These are phyloP conservation scores for Chaetomium sp. DNA, from an alignment of 2,329 filamentous ascomycete species.

Conservation along the genomic window DNA sequence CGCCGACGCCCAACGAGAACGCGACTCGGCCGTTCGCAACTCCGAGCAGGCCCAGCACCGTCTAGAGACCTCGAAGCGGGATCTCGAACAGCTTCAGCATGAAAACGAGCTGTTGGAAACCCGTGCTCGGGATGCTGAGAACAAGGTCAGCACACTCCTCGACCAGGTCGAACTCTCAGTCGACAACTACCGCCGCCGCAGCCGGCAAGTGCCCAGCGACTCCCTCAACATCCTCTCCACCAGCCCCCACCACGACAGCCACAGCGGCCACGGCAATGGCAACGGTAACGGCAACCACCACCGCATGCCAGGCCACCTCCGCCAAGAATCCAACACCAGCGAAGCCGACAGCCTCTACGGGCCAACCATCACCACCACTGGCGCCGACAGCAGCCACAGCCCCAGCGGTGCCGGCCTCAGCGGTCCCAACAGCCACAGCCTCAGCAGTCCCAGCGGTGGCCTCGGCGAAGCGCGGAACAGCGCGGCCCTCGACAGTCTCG, in stretches of 20 bases:
- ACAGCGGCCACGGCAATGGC: not conserved
- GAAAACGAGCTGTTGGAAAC: conserved; percentile 78
- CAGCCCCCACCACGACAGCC: conserved; percentile 1
- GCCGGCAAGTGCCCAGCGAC: conserved; percentile 49
- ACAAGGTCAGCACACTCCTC: conserved; percentile 84
- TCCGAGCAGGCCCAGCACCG: conserved; percentile 50
- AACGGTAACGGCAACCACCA: conserved; percentile 22
- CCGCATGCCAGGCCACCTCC: conserved; percentile 33
- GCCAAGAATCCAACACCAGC: conserved; percentile 53
- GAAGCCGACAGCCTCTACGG: conserved; percentile 58
- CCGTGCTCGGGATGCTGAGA: conserved; percentile 82
- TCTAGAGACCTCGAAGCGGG: conserved; percentile 53
- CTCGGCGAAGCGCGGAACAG: conserved; percentile 53
- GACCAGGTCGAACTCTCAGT: conserved; percentile 93
- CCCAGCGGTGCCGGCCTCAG: conserved; percentile 38
- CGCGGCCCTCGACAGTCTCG: conserved; percentile 78
- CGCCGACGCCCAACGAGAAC: conserved; percentile 56
- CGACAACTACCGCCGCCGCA: conserved; percentile 83
- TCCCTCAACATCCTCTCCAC: conserved; percentile 7
- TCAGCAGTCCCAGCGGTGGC: not conserved
- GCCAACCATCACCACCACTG: conserved; percentile 36
- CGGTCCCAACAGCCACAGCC: not conserved
- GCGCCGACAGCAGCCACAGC: conserved; percentile 12
- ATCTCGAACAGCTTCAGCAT: conserved; percentile 73
- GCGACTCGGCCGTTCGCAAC: conserved; percentile 56